Base-by-base conservation (phyloP, 202 grass and related monocot genomes). In the Alloteropsis angusta region DNA sequence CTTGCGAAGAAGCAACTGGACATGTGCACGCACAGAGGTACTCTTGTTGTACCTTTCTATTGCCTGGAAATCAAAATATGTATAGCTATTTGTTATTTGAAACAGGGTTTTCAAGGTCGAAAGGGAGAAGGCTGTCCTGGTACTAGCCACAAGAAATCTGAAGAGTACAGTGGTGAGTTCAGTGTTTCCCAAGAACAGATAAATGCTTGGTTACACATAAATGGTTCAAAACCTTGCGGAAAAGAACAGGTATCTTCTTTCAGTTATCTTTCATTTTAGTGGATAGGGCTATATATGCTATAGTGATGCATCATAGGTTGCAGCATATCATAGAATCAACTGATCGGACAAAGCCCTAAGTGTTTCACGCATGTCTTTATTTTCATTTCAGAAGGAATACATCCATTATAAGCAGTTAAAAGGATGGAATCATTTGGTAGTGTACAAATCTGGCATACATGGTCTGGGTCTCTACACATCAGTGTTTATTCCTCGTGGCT, bases 391-490 rank as follows among this genome's bases (percentile, higher is more conserved):
- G 93, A 97, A 90, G 60, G 90, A 92, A 80, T 92, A 88, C 64
- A 68, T 86, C 74, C 79, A 86, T 59, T 92, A 88, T 49, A 93
- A 90, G 54, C 87, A 95, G 74, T 84, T 80, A 42, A 89, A 91
- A 67, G 86, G 87, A 79, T 91, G 81, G 89, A 94, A 98, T 57
- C 74, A 98, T 87, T 86, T 98, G 83, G 87, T 98, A 46, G 87
- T 95, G 1, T 98, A 93, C 68, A 98, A 95, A 93, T 98, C 89
- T 66, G 81, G 90, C 68, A 98, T 98, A 77, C 96, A 98, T 82
- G 92, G 85, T 50, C 96, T 98, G 79, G 96, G 96, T 78, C 85
- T 98, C 19, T 98, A 98, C 68, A 98, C 96, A 69, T 94, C 87
- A 18, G 74, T 87, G 60, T 95, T 91, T 63, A 92, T 98, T 47